These are phyloP conservation scores for Suillus discolor DNA, from an alignment of 768 basidiomycete genomes.

Conservation along the genomic window DNA sequence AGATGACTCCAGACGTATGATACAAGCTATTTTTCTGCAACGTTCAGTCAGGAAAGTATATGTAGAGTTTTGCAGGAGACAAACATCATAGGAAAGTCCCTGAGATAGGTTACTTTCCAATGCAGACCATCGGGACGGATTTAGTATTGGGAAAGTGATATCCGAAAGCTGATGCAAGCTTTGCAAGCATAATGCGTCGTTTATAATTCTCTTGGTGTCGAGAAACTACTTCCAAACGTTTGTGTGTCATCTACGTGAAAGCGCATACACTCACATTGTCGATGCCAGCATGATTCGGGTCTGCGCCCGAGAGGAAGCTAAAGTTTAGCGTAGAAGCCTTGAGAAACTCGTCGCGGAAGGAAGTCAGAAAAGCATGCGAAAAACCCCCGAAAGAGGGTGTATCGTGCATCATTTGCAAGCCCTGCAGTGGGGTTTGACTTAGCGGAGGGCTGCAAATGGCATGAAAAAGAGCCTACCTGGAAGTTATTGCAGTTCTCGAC, in stretches of 20 bases:
- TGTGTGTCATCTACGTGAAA: slow-evolving; percentile 10
- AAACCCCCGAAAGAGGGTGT: slow-evolving; percentile 68
- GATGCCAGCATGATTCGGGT: slow-evolving; percentile 33
- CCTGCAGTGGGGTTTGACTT: slow-evolving; percentile 41
- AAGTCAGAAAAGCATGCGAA: slow-evolving; percentile 54
- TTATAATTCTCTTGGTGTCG: slow-evolving; percentile 48
- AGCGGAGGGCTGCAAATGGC: not conserved
- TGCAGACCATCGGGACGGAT: slow-evolving; percentile 45
- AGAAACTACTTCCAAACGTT: slow-evolving; percentile 33
- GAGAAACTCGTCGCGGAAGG: slow-evolving; percentile 67
- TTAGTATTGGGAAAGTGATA: slow-evolving; percentile 52
- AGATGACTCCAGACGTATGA: slow-evolving; percentile 58
- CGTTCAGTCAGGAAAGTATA: slow-evolving; percentile 14
- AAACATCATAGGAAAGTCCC: slow-evolving; percentile 24
- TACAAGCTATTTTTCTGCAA: slow-evolving; percentile 40
- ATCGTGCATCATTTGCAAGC: slow-evolving; percentile 69
- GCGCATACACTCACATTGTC: slow-evolving; percentile 47
- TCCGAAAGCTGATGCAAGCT: slow-evolving; percentile 50
- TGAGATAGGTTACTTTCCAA: slow-evolving; percentile 26
- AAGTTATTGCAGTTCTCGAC: slow-evolving; percentile 77
- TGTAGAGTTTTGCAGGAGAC: slow-evolving; percentile 29
- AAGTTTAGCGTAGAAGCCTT: slow-evolving; percentile 63
- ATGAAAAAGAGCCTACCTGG: slow-evolving; percentile 48
- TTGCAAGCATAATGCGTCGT: slow-evolving; percentile 64
- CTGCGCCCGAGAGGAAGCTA: slow-evolving; percentile 54